Evolutionary conservation across 495 filamentous ascomycete species (phyloP), one percentile per base, ranked within the genome.

Genomic region (Apodospora peruviana): DNA sequence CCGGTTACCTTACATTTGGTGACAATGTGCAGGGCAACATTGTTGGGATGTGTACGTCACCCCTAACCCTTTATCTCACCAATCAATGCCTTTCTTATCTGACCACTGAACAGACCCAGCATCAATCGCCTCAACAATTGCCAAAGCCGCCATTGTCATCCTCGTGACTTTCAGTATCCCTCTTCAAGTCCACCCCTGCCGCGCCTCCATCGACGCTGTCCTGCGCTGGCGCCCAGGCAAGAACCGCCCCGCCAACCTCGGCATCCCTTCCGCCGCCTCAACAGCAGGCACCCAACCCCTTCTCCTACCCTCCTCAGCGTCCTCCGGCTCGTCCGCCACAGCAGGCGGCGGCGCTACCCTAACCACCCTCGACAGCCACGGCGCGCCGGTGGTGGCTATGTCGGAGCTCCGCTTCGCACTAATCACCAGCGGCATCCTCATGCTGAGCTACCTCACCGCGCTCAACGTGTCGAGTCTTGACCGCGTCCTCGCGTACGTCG

Each of bases 151-250:
- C 40, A 98, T 98, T 58, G 93, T 98, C 49, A 78, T 96, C 57
- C 83, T 98, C 8, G 94, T 98, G 50, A 90, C 95, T 76, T 97
- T 97, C 68, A 95, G 89, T 20, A 93, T 96, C 52, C 94, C 93
- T 5, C 77, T 98, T 2, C 93, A 98, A 69, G 81, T 93, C 38
- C 93, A 98, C 68, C 93, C 93, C 2, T 96, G 91, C 66, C 80
- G 93, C 45, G 93, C 93, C 9, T 94, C 88, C 5, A 77, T 96
- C 43, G 90, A 96, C 59, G 93, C 94, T 2, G 86, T 96, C 12
- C 65, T 95, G 18, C 89, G 87, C 68, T 98, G 94, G 94, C 82
- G 89, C 8, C 91, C 90, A 23, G 49, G 89, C 88, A 68, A 90
- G 29, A 87, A 84, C 66, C 95, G 88, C 87, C 81, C 87, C 9